These are phyloP conservation scores for Candida manassasensis DNA, from an alignment of 805 yeast species.

Conservation along the genomic window DNA sequence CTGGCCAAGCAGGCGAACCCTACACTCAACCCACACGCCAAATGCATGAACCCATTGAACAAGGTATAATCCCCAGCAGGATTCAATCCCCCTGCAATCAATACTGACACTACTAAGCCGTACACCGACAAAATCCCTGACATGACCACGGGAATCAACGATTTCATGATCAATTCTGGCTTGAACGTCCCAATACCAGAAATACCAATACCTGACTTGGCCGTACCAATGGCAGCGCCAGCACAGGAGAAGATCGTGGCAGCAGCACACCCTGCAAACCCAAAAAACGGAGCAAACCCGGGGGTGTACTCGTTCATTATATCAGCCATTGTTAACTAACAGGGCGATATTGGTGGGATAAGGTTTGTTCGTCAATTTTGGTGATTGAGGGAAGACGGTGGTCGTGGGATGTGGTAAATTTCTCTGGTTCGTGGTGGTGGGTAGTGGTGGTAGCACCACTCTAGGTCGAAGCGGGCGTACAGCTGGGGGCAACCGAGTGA, in stretches of 20 bases:
- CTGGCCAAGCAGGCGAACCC: conserved; percentile 96
- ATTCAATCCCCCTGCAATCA: conserved; percentile 85
- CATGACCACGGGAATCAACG: conserved; percentile 96
- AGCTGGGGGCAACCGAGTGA: too few species aligned
- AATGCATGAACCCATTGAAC: conserved; percentile 96
- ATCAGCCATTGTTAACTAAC: conserved; percentile 2
- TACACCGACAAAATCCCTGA: conserved; percentile 96
- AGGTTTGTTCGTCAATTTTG: background rate
- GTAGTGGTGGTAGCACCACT: too few species aligned
- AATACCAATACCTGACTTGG: conserved; percentile 97
- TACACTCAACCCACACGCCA: conserved; percentile 92
- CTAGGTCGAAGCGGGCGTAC: too few species aligned
- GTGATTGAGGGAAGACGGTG: background rate
- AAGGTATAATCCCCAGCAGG: conserved; percentile 78
- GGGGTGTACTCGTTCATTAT: conserved; percentile 67
- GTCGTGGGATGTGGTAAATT: too few species aligned
- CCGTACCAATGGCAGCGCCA: conserved; percentile 99
- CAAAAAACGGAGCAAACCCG: conserved; percentile 92
- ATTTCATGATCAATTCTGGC: conserved; percentile 95
- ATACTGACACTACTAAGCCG: conserved; percentile 93
- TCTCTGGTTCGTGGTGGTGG: too few species aligned
- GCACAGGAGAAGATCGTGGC: conserved; percentile 88
- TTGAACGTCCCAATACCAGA: conserved; percentile 96
- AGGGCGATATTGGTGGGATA: too few species aligned
- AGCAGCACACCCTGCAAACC: conserved; percentile 94